Conservation (phyloP, 257 asterid species). For the Lithospermum erythrorhizon region DNA sequence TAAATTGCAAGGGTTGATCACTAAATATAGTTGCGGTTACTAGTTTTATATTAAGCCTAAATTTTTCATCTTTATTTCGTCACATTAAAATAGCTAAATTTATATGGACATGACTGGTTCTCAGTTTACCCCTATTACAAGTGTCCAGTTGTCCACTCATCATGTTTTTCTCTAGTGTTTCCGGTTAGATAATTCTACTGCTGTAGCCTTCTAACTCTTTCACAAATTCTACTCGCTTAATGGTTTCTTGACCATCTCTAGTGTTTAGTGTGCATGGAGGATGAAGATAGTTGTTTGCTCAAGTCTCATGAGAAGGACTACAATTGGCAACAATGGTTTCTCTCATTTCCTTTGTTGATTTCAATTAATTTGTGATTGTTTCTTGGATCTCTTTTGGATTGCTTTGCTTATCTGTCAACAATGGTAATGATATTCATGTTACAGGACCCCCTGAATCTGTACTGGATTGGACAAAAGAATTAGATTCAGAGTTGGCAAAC, state of each 20-base stretch:
- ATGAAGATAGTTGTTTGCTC: conserved; percentile 44
- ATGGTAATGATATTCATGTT: conserved; percentile 16
- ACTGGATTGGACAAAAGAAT: conserved; percentile 79
- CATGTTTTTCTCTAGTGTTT: not conserved
- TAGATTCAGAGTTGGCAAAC: conserved; percentile 56
- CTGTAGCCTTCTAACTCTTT: not conserved
- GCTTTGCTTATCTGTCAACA: conserved; percentile 2
- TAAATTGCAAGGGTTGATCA: not conserved
- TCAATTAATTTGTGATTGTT: conserved; percentile 3
- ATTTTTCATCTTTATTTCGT: too few species aligned
- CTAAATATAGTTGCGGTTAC: not conserved
- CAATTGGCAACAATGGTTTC: conserved; percentile 72
- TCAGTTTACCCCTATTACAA: not conserved
- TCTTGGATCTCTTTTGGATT: not conserved
- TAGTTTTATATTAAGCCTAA: not conserved
- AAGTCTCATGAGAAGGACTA: conserved; percentile 46
- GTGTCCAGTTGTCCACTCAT: too few species aligned
- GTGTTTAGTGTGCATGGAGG: conserved; percentile 83
- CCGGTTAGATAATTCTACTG: not conserved
- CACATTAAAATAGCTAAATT: not conserved
- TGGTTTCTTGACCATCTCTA: conserved; percentile 15
- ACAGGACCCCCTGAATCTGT: conserved; percentile 78
- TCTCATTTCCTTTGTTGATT: conserved; percentile 12
- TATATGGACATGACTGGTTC: not conserved
- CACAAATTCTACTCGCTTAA: not conserved